phyloP scores from a whole-genome alignment of 805 yeast genomes.

The Candida manassasensis region DNA sequence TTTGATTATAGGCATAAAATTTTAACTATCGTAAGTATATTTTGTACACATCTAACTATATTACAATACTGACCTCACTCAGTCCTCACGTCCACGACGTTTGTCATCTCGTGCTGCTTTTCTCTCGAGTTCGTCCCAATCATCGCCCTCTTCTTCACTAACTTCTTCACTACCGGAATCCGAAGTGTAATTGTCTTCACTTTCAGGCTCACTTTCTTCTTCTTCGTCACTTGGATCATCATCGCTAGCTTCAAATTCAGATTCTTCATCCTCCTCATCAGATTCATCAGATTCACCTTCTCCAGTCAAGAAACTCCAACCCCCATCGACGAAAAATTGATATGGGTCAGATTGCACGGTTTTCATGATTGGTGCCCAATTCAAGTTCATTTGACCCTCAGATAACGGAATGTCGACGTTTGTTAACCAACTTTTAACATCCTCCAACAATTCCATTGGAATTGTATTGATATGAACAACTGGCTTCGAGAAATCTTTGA shows the following conservation, averaged over 20 bases:
- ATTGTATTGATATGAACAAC: conserved; percentile 92
- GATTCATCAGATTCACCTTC: conserved; percentile 71
- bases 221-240: conserved; percentile 61
- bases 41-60: neutral
- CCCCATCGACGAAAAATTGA: conserved; percentile 89
- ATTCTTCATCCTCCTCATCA: conserved; percentile 63
- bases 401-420: conserved; percentile 94
- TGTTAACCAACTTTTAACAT: conserved; percentile 94
- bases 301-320: conserved; percentile 92
- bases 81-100: conserved; percentile 21
- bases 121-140: conserved; percentile 60
- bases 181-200: conserved; percentile 33
- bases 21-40: no score
- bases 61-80: neutral
- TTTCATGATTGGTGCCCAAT: conserved; percentile 95
- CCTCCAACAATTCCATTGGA: conserved; percentile 88
- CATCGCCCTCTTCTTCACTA: conserved; percentile 42
- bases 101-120: conserved; percentile 50
- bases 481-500: conserved; percentile 82
- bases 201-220: conserved; percentile 51
- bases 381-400: conserved; percentile 92
- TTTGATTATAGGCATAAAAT: no score
- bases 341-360: conserved; percentile 89
- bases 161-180: conserved; percentile 31
- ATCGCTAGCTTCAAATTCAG: conserved; percentile 62